Conservation (phyloP, 2,329 filamentous ascomycete genomes). For the Diplodia sapinea region DNA sequence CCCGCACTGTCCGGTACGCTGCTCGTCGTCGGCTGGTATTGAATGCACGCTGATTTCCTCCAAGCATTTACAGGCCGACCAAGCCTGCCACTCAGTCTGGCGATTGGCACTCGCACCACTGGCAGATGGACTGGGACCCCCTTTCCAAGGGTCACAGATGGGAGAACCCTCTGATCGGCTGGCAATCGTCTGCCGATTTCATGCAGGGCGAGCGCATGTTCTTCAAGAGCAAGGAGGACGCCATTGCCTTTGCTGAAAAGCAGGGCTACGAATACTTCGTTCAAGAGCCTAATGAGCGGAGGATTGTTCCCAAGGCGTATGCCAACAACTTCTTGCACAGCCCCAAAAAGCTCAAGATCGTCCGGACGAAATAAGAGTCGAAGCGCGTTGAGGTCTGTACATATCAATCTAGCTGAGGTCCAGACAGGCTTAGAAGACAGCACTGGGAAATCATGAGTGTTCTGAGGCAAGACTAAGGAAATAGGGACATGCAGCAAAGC, state of each 20-base stretch:
- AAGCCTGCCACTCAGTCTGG: constrained; percentile 98
- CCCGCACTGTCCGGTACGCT: constrained; percentile 84
- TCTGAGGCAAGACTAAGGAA: constrained; percentile 44
- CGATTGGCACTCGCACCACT: constrained; percentile 79
- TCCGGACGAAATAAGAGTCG: constrained; percentile 71
- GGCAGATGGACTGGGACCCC: constrained; percentile 99
- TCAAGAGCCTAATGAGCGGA: constrained; percentile 90
- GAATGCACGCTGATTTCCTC: constrained; percentile 30
- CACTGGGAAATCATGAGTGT: neutral
- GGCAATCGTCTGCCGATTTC: constrained; percentile 92
- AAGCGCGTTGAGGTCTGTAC: constrained; percentile 14
- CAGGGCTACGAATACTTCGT: constrained; percentile 99
- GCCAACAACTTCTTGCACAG: constrained; percentile 94
- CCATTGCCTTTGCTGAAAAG: constrained; percentile 94
- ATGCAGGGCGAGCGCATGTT: constrained; percentile 93
- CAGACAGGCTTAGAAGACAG: neutral
- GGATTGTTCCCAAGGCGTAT: constrained; percentile 89
- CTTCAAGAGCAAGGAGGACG: constrained; percentile 93
- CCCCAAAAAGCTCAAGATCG: constrained; percentile 81
- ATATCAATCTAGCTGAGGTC: constrained; percentile 15
- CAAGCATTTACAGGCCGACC: constrained; percentile 85
- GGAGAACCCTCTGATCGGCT: constrained; percentile 98
- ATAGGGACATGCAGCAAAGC: constrained; percentile 50
- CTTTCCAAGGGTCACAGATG: constrained; percentile 90
- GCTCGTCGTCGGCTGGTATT: constrained; percentile 30